Percentiles rank a stretch among this genome's conserved stretches.
phyloP scores from a whole-genome alignment of 257 asterid species.

The Solanum neorickii region DNA sequence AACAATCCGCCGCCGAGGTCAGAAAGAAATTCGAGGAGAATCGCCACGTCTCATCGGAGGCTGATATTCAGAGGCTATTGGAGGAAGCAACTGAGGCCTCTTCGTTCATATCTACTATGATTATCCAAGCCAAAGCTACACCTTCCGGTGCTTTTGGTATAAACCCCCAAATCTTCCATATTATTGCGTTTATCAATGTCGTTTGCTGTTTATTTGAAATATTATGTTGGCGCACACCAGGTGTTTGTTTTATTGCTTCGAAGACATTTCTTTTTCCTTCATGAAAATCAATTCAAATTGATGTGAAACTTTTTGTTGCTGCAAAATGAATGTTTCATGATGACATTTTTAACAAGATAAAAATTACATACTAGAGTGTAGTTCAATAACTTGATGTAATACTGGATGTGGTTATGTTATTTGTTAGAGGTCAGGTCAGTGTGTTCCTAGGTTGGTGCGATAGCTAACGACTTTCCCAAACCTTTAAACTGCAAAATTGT shows the following conservation, averaged over 20 bases:
- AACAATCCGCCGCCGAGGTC: slow-evolving; percentile 72
- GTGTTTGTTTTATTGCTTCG: background rate
- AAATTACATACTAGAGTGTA: background rate
- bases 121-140: slow-evolving; percentile 90
- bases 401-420: background rate
- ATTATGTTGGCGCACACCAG: background rate
- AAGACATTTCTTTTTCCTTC: background rate
- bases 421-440: background rate
- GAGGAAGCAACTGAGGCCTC: slow-evolving; percentile 92
- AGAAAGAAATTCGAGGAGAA: slow-evolving; percentile 88
- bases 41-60: slow-evolving; percentile 62
- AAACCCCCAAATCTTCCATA: background rate
- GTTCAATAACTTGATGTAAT: background rate
- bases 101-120: slow-evolving; percentile 72
- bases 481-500: background rate
- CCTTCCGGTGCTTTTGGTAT: slow-evolving; percentile 88
- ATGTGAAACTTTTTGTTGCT: background rate
- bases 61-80: slow-evolving; percentile 55
- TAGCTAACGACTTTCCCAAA: too few species aligned
- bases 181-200: background rate
- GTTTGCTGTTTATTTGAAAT: background rate
- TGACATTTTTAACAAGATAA: background rate
- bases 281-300: background rate
- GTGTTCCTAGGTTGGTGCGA: background rate
- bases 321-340: background rate